Evolutionary conservation across 192 early-diverging fungal genomes (phyloP), one percentile per base, ranked within the genome.

Genomic region (Umbelopsis vinacea): DNA sequence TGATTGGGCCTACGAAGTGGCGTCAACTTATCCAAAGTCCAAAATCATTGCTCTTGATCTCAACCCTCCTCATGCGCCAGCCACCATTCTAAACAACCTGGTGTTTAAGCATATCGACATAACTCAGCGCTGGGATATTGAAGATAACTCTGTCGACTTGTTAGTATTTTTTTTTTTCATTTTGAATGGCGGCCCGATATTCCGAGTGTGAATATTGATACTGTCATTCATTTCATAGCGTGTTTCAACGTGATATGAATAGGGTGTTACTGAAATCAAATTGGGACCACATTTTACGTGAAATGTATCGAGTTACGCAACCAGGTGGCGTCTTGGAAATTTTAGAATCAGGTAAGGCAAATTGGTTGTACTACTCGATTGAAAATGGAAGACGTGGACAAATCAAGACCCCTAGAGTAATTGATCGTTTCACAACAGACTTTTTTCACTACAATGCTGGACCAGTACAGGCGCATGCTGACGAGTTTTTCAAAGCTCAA

Each of bases 1-100:
- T 33, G 76, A 76, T 23, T 80, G 79, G 79, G 79, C 79, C 6
- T 55, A 70, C 11, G 79, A 80, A 63, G 73, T 80, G 48, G 79
- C 79, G 24, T 70, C 60, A 15, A 43, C 73, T 46, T 72, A 60
- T 50, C 69, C 71, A 8, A 55, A 67, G 26, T 52, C 66, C 9
- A 43, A 71, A 66, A 71, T 80, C 14, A 60, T 74, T 17, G 79
- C 75, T 7, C 19, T 80, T 0, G 79, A 80, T 50, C 22, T 76
- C 35, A 43, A 43, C 9, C 68, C 71, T 7, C 79, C 79, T 21
- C 29, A 26, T 23, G 72, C 54, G 37, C 79, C 76, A 23, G 71
- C 67, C 40, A 71, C 71, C 52, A 68, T 54, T 24, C 72, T 63
- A 11, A 67, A 71, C 1, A 80, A 80, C 26, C 66, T 80, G 8